Evolutionary conservation across 495 filamentous ascomycete genomes (phyloP), one percentile per base, ranked within the genome.

Genomic region (Trichoderma erinaceum): DNA sequence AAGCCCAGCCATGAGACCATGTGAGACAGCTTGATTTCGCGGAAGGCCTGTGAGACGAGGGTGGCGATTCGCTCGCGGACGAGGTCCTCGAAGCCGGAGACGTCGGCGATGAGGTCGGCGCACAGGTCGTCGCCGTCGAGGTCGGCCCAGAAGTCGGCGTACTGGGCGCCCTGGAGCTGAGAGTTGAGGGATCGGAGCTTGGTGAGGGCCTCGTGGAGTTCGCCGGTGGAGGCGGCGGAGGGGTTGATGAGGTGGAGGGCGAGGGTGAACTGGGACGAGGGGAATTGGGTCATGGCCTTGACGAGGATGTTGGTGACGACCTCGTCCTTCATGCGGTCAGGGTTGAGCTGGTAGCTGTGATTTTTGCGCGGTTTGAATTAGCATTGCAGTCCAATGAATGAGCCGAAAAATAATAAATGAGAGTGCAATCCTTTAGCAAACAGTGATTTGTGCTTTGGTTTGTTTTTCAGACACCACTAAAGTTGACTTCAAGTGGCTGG

Each of bases 231-330:
- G 43, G 81, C 75, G 68, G 79, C 64, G 7, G 77, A 72, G 70
- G 81, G 76, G 68, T 79, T 89, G 76, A 99, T 93, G 67, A 99
- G 91, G 77, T 96, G 90, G 61, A 98, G 88, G 74, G 89, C 91
- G 71, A 97, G 92, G 72, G 88, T 87, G 89, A 97, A 98, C 82
- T 97, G 93, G 23, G 95, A 90, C 13, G 91, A 90, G 71, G 96
- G 96, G 87, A 99, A 98, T 79, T 97, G 90, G 71, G 94, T 97
- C 74, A 99, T 88, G 68, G 93, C 87, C 86, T 98, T 98, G 81
- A 94, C 91, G 77, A 99, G 92, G 86, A 97, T 89, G 84, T 97
- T 97, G 84, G 96, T 97, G 76, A 92, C 92, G 73, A 91, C 92
- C 81, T 99, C 96, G 73, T 97, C 89, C 78, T 93, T 92, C 79